These are phyloP conservation scores for Clarkia xantiana DNA, from an alignment of 345 rosid genomes.

Conservation along the genomic window DNA sequence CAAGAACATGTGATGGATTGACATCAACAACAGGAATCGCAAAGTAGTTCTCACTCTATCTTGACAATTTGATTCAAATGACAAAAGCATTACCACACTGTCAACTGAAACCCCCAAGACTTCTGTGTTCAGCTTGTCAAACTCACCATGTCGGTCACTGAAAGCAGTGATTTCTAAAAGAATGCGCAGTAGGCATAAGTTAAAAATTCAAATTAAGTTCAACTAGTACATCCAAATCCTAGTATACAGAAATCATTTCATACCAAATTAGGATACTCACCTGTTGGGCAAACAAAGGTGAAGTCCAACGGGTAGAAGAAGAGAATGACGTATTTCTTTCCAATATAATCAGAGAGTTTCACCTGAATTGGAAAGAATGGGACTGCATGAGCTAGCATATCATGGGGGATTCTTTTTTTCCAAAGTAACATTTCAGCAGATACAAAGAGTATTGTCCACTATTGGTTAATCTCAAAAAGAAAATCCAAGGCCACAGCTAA, in stretches of 20 bases:
- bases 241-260: too few relatives aligned
- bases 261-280: slow-evolving; percentile 13
- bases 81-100: slow-evolving; percentile 62
- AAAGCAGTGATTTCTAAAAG: slow-evolving; percentile 93
- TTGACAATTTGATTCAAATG: background rate
- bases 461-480: too few relatives aligned
- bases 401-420: too few relatives aligned
- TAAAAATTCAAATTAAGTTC: too few relatives aligned
- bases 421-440: too few relatives aligned
- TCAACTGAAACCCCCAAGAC: slow-evolving; percentile 77
- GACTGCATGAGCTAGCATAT: background rate
- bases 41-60: background rate
- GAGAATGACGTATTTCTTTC: slow-evolving; percentile 95
- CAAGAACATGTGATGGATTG: background rate
- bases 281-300: slow-evolving; percentile 98
- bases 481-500: too few relatives aligned
- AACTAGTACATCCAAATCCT: too few relatives aligned
- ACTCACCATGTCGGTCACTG: slow-evolving; percentile 77
- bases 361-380: slow-evolving; percentile 36
- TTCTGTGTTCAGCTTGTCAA: slow-evolving; percentile 81
- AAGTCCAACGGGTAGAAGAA: slow-evolving; percentile 98
- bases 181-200: slow-evolving; percentile 1
- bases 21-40: background rate
- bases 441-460: too few relatives aligned
- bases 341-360: slow-evolving; percentile 83